A percentile compares a stretch with the other conserved stretches of the same genome.
Evolutionary conservation across 2,329 filamentous ascomycete species (phyloP).

Genomic region (Cordyceps militaris): DNA sequence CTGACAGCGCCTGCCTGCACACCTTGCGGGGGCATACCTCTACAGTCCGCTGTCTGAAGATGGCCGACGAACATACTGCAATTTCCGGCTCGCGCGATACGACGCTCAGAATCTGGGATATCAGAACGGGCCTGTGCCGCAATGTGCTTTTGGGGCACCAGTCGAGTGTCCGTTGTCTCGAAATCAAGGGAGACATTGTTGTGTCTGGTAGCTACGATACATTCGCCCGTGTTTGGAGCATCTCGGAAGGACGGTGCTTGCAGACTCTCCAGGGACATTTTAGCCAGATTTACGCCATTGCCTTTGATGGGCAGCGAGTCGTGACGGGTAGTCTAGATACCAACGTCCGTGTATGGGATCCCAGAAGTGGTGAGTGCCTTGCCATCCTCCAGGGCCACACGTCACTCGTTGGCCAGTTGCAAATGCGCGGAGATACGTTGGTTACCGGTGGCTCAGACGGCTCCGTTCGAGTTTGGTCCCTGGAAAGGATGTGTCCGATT

Average conservation of each 20-base stretch:
- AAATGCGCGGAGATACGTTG: constrained; percentile 89
- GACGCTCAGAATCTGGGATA: constrained; percentile 91
- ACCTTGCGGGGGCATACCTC: constrained; percentile 91
- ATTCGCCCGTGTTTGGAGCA: constrained; percentile 94
- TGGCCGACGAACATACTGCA: constrained; percentile 88
- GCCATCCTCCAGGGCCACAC: constrained; percentile 95
- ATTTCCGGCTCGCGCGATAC: constrained; percentile 96
- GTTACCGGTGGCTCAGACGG: constrained; percentile 96
- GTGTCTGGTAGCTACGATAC: constrained; percentile 99
- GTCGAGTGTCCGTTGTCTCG: constrained; percentile 88
- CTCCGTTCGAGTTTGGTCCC: constrained; percentile 91
- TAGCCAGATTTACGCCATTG: constrained; percentile 97
- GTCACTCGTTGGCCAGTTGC: constrained; percentile 89
- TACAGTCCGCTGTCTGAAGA: constrained; percentile 93
- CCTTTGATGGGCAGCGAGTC: constrained; percentile 88
- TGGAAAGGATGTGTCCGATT: constrained; percentile 84
- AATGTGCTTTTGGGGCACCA: constrained; percentile 93
- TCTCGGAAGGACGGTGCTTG: constrained; percentile 87
- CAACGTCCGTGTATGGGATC: constrained; percentile 95
- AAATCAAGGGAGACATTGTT: constrained; percentile 92
- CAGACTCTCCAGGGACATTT: constrained; percentile 90
- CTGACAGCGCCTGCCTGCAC: constrained; percentile 60
- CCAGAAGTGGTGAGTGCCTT: constrained; percentile 73
- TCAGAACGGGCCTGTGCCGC: constrained; percentile 76
- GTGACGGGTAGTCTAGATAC: constrained; percentile 95